Evolutionary conservation across 78 protist genomes (phyloP).

Genomic region (Dictyostelium firmibasis): DNA sequence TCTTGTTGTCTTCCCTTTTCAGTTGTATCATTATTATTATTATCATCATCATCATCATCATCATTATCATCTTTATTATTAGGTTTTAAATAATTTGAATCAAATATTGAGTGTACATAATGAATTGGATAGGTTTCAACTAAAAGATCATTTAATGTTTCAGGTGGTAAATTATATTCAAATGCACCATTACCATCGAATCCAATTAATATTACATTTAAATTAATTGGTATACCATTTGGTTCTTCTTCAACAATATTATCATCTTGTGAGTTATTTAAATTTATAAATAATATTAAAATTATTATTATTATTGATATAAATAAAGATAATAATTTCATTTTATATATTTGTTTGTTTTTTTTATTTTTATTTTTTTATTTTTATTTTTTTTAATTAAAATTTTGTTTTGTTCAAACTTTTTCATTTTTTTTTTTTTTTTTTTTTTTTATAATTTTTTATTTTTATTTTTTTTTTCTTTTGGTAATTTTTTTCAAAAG

Average conservation of each 20-base stretch:
- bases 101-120: slow-evolving; percentile 18
- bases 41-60: not conserved
- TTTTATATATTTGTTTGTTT: too few species aligned
- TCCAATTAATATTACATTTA: slow-evolving; percentile 54
- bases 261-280: not conserved
- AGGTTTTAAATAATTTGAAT: slow-evolving; percentile 28
- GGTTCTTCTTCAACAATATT: slow-evolving; percentile 41
- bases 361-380: too few species aligned
- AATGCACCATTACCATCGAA: slow-evolving; percentile 59
- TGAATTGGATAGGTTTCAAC: slow-evolving; percentile 43
- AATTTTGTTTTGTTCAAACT: too few species aligned
- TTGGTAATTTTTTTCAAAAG: too few species aligned
- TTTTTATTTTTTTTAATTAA: too few species aligned
- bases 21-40: not conserved
- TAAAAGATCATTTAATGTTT: not conserved
- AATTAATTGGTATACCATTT: slow-evolving; percentile 34
- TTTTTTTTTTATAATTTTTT: too few species aligned
- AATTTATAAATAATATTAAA: not conserved
- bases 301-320: not conserved
- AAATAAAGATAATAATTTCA: not conserved
- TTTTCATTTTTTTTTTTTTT: too few species aligned
- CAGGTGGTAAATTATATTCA: slow-evolving; percentile 13
- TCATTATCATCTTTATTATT: not conserved
- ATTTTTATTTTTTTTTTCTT: too few species aligned
- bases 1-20: not conserved